Evolutionary conservation across 495 filamentous ascomycete species (phyloP).

Genomic region (Cairneyella variabilis): DNA sequence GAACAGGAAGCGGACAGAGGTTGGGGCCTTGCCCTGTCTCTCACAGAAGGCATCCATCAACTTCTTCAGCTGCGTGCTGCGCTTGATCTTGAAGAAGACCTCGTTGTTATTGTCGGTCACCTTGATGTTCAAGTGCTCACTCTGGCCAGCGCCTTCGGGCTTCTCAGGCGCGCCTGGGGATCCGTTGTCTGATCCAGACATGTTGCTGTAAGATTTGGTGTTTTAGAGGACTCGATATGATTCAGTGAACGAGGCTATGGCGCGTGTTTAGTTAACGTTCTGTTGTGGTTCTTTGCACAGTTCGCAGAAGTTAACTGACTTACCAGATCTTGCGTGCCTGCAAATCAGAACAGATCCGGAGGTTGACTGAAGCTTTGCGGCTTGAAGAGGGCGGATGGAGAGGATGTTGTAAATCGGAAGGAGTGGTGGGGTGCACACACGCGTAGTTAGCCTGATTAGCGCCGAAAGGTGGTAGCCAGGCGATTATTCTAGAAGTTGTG

Average conservation of each 20-base stretch:
- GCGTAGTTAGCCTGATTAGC: too few species aligned
- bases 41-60: slow-evolving; percentile 99
- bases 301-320: too few species aligned
- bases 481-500: too few species aligned
- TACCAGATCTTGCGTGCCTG: too few species aligned
- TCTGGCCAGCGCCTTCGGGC: slow-evolving; percentile 36
- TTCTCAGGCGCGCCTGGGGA: slow-evolving; percentile 53
- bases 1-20: slow-evolving; percentile 92
- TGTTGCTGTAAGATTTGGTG: slow-evolving; percentile 16
- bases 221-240: slow-evolving; percentile 3
- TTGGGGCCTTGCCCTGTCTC: slow-evolving; percentile 79
- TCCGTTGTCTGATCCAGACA: slow-evolving; percentile 42
- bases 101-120: slow-evolving; percentile 99
- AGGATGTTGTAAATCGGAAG: too few species aligned
- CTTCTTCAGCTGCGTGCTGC: slow-evolving; percentile 92
- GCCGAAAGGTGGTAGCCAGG: too few species aligned
- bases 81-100: slow-evolving; percentile 99
- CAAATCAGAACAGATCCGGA: too few species aligned
- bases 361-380: too few species aligned
- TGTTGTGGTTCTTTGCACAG: too few species aligned
- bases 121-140: slow-evolving; percentile 98
- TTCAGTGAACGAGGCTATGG: slow-evolving; percentile 24
- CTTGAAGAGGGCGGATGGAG: too few species aligned
- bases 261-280: too few species aligned
- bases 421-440: too few species aligned